Evolutionary conservation across 1,284 basidiomycete genomes (phyloP), one percentile per base, ranked within the genome.

Genomic region (Ganoderma sinense): DNA sequence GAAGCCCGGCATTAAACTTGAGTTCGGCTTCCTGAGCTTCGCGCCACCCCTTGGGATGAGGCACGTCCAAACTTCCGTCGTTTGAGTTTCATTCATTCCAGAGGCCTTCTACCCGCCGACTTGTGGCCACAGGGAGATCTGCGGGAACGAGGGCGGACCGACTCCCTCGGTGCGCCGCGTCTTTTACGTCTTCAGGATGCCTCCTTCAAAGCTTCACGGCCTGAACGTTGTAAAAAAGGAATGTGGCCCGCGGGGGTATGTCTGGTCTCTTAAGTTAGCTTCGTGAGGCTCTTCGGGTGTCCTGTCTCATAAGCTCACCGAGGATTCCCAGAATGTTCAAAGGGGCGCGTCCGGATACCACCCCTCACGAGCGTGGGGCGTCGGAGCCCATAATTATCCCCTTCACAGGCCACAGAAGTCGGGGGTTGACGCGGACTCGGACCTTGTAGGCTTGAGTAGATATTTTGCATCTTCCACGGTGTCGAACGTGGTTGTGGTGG

Each of bases 91-190:
- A 59, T 59, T 59, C 56, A 59, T 36, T 23, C 56, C 33, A 39
- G 18, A 11, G 2, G 56, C 20, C 31, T 59, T 59, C 33, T 59
- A 10, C 33, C 20, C 31, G 20, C 33, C 33, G 20, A 59, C 56
- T 39, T 23, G 20, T n/a, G 33, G 33, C 56, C 56, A n/a, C 33
- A n/a, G 16, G 33, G n/a, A 20, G 31, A 36, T 59, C 33, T 59
- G 56, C 56, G 56, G 13, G 56, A 59, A 39, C 8, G 33, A 59
- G 18, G n/a, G 33, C 56, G 56, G 56, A 20, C 56, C 56, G 56
- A 59, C 11, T 33, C n/a, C 56, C 33, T 39, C n/a, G 14, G 4
- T 4, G 13, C 10, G 11, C 3, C 20, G 36, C 33, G 56, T 26
- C 48, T 51, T 23, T 51, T 51, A 51, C 23, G 48, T 51, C 48